phyloP scores from a whole-genome alignment of 2,329 filamentous ascomycete species.

The Pseudogymnoascus sp. region DNA sequence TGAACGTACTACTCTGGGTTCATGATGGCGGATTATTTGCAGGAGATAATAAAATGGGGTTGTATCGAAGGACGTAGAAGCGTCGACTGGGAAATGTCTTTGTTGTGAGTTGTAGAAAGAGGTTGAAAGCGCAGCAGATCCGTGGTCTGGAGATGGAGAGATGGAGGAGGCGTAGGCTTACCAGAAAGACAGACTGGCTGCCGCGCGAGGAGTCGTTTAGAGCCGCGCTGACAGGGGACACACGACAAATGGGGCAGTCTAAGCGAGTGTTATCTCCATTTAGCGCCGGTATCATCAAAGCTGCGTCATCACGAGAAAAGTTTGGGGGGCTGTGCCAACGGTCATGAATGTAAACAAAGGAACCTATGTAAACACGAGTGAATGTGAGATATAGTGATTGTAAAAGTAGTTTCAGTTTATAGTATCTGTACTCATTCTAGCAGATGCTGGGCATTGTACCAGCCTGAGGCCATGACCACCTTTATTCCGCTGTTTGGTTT shows the following conservation, averaged over 20 bases:
- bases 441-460: neutral
- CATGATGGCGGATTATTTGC: constrained; percentile 49
- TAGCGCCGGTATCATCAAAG: constrained; percentile 8
- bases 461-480: neutral
- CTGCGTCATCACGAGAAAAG: constrained; percentile 6
- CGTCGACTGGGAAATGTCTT: neutral
- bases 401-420: neutral
- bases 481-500: neutral
- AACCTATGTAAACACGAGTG: constrained; percentile 2
- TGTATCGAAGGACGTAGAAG: neutral
- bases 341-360: neutral
- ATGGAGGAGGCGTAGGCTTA: constrained; percentile 12
- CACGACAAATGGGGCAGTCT: constrained; percentile 9
- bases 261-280: constrained; percentile 10
- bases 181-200: constrained; percentile 9
- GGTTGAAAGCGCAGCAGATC: constrained; percentile 5
- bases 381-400: neutral
- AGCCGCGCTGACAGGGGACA: constrained; percentile 5
- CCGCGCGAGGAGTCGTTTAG: constrained; percentile 11
- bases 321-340: constrained; percentile 1
- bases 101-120: neutral
- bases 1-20: constrained; percentile 65
- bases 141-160: neutral
- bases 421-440: neutral
- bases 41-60: constrained; percentile 8